phyloP scores from a whole-genome alignment of 2,329 filamentous ascomycete genomes.

The Diplodia sapinea region DNA sequence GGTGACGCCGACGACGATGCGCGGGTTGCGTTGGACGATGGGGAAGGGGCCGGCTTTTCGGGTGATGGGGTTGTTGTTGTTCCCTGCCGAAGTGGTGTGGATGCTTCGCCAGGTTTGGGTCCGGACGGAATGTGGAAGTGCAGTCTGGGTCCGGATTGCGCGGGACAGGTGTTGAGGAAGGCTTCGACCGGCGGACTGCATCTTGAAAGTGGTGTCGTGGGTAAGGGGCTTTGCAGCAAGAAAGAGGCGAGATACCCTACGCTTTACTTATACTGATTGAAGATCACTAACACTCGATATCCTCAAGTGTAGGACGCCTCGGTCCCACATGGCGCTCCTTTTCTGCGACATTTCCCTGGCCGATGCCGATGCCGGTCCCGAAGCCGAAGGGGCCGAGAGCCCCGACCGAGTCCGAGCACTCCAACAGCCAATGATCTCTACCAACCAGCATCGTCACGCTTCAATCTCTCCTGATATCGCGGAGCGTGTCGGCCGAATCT shows the following conservation, averaged over 20 bases:
- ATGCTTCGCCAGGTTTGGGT: background rate
- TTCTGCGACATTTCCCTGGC: background rate
- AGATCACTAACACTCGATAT: background rate
- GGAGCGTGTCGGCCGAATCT: background rate
- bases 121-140: background rate
- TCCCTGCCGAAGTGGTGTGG: background rate
- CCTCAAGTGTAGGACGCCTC: background rate
- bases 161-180: background rate
- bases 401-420: background rate
- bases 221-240: background rate
- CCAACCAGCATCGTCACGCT: background rate
- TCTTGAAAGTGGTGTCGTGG: background rate
- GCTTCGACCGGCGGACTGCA: background rate
- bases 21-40: constrained; percentile 33
- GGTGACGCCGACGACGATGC: constrained; percentile 58
- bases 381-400: constrained; percentile 26
- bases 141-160: background rate
- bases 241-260: background rate
- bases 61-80: background rate
- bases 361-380: constrained; percentile 27
- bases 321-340: background rate
- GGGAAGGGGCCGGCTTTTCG: constrained; percentile 2
- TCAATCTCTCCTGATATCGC: background rate
- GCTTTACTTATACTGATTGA: background rate
- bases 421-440: background rate